These are phyloP conservation scores for Cylindrotheca fusiformis DNA, from an alignment of 108 stramenopile species.

Conservation along the genomic window DNA sequence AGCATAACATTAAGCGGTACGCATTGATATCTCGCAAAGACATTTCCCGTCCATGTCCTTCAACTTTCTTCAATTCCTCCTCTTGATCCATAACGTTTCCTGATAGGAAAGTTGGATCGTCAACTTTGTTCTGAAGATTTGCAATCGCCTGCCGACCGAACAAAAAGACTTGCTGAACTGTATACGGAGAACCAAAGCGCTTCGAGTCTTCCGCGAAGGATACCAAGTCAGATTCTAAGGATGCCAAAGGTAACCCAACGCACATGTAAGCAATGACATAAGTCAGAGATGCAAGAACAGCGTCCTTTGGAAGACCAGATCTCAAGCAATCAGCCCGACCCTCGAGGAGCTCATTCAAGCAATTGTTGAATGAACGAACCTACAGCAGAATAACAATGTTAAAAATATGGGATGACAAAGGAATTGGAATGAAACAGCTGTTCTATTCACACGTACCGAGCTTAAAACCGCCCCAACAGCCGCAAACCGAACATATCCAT, in stretches of 20 bases:
- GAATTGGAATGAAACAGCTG: slow-evolving; percentile 7
- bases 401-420: no score
- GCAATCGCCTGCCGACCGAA: slow-evolving; percentile 17
- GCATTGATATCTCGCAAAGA: slow-evolving; percentile 25
- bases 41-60: slow-evolving; percentile 8
- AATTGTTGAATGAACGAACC: neutral
- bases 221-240: slow-evolving; percentile 19
- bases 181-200: slow-evolving; percentile 9
- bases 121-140: slow-evolving; percentile 5
- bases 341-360: neutral
- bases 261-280: slow-evolving; percentile 16
- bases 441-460: neutral
- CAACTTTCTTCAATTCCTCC: slow-evolving; percentile 3
- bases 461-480: neutral
- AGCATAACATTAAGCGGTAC: slow-evolving; percentile 22
- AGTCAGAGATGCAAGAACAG: slow-evolving; percentile 8
- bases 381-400: neutral
- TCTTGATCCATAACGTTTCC: slow-evolving; percentile 16
- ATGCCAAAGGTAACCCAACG: slow-evolving; percentile 24
- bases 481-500: slow-evolving; percentile 1
- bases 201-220: slow-evolving; percentile 12
- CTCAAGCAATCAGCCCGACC: neutral
- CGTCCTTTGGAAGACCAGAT: neutral
- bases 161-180: slow-evolving; percentile 4
- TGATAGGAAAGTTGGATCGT: slow-evolving; percentile 10